Evolutionary conservation across 202 grass and related monocot species (phyloP), one percentile per base, ranked within the genome.

Genomic region (Panicum hallii): DNA sequence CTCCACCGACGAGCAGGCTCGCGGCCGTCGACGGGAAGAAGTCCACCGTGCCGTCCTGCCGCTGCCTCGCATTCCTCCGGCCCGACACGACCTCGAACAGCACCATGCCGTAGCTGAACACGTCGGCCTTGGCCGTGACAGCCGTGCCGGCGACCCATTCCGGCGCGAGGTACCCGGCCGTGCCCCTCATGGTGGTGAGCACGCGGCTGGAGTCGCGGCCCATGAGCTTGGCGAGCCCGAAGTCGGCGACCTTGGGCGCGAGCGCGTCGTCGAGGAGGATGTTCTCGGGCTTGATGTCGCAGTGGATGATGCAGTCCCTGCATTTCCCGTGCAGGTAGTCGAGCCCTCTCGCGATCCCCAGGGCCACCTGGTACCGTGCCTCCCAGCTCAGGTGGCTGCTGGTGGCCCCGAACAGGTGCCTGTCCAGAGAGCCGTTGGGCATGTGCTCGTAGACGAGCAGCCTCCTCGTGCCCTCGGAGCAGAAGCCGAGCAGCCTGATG

Each of bases 171-270:
- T 97, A 97, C 4, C 94, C 91, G 17, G 89, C 72, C 0, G 94
- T 97, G 38, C 88, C 91, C 15, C 91, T 11, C 85, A 90, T 80
- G 15, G 94, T 97, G 6, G 94, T 97, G 11, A 97, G 79, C 74
- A 97, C 94, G 54, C 92, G 84, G 87, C 94, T 94, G 78, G 94
- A 93, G 81, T 94, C 92, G 15, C 90, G 85, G 36, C 95, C 95
- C 69, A 95, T 83, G 14, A 90, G 53, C 88, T 87, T 90, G 2
- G 84, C 88, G 3, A 90, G 88, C 8, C 88, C 84, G 54, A 90
- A 90, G 74, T 90, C 84, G 0, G 88, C 89, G 3, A 91, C 75
- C 87, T 92, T 90, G 2, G 85, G 72, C 0, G 10, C 60, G 20
- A 90, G 89, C 11, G 82, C 13, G 6, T 46, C 75, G 20, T 95